These are phyloP conservation scores for Penicillium sp. DNA, from an alignment of 2,329 filamentous ascomycete species.

Conservation along the genomic window DNA sequence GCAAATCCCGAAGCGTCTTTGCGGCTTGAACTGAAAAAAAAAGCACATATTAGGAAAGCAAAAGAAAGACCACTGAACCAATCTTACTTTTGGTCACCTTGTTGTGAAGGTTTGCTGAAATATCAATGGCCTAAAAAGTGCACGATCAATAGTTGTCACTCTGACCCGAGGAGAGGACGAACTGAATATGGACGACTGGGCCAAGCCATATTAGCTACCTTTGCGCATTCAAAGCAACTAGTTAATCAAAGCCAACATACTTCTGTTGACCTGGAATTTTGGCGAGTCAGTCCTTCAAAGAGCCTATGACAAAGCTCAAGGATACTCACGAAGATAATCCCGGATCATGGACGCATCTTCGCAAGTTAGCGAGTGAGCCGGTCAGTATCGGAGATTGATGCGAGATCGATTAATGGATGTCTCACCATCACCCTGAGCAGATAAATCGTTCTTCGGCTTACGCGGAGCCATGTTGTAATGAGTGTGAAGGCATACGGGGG, in stretches of 20 bases:
- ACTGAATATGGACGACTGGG: slow-evolving; percentile 56
- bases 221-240: neutral
- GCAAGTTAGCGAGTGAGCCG: slow-evolving; percentile 3
- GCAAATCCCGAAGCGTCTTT: slow-evolving; percentile 63
- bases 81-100: slow-evolving; percentile 55
- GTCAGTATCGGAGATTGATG: neutral
- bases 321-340: slow-evolving; percentile 50
- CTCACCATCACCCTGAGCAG: slow-evolving; percentile 33
- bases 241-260: slow-evolving; percentile 31
- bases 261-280: slow-evolving; percentile 48
- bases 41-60: slow-evolving; percentile 19
- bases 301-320: neutral
- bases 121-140: slow-evolving; percentile 51
- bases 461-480: slow-evolving; percentile 38
- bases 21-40: slow-evolving; percentile 49
- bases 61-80: slow-evolving; percentile 9
- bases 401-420: neutral
- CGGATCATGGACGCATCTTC: slow-evolving; percentile 46
- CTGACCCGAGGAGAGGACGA: slow-evolving; percentile 10
- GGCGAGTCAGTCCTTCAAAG: neutral
- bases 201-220: slow-evolving; percentile 10
- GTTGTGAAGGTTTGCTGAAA: slow-evolving; percentile 62
- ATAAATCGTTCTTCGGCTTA: slow-evolving; percentile 39
- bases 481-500: no score
- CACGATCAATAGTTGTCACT: neutral